Evolutionary conservation across 495 filamentous ascomycete genomes (phyloP), one percentile per base, ranked within the genome.

Genomic region (Penicillium steckii): DNA sequence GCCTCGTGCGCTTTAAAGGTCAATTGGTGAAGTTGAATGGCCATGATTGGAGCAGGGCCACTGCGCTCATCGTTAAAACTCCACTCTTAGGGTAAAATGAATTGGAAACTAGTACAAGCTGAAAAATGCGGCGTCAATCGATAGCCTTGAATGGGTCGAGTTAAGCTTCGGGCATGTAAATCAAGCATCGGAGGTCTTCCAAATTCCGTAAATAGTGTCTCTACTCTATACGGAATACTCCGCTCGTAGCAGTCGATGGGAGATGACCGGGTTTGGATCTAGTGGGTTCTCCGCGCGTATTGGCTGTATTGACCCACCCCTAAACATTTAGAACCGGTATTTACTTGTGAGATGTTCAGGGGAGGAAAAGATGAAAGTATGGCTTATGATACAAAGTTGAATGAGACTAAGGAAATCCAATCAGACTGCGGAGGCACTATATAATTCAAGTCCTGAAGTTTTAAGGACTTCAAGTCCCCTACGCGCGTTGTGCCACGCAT

Each of bases 61-160:
- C 9, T 18, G 43, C 8, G 21, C 21, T 23, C 55, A 13, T 37
- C 4, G 1, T 7, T 1, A 15, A 8, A 37, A 6, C n/a, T 5
- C 15, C 55, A 50, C 42, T 35, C 13, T 53, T 37, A 45, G 32
- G 38, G 40, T 32, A 40, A 17, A 15, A 43, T 46, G 33, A 29
- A 38, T 43, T 38, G 27, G 17, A 49, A 17, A 17, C 24, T n/a
- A 46, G 23, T 17, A 10, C 15, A 4, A 29, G 46, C 46, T 21
- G 27, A 38, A 53, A 45, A 54, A 45, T 52, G 42, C 47, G 46
- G 30, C 48, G 47, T 32, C 48, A 50, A 57, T 55, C 54, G 29
- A 43, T 10, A 13, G 44, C 25, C 5, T 18, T 13, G 19, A 47
- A 23, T 8, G 35, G 41, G 22, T 13, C 17, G 8, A 41, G 26